A percentile compares a stretch with the other conserved stretches of the same genome.
Evolutionary conservation across 805 yeast species (phyloP).

Genomic region (Diddensiella caesifluorescens): DNA sequence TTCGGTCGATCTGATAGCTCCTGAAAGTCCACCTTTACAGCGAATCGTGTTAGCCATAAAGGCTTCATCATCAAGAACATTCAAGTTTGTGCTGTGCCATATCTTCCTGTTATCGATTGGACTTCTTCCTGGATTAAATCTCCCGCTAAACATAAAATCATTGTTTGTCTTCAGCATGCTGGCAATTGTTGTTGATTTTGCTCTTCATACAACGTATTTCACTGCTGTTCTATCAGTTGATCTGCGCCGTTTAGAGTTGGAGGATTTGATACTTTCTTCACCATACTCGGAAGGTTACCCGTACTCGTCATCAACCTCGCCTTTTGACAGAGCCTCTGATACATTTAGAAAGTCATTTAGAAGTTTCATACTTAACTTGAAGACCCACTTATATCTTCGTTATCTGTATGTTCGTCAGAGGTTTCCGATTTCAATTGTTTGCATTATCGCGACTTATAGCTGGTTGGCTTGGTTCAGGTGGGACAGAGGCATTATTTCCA

Average conservation of each 20-base stretch:
- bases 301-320: not conserved
- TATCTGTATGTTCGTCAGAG: conserved; percentile 9
- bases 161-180: not conserved
- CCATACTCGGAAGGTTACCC: not conserved
- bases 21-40: conserved; percentile 38
- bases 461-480: conserved; percentile 7
- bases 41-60: conserved; percentile 37
- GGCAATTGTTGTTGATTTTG: conserved; percentile 38
- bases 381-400: conserved; percentile 21
- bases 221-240: conserved; percentile 65
- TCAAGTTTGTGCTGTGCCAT: conserved; percentile 30
- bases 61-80: conserved; percentile 36
- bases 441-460: conserved; percentile 4
- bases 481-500: too few relatives aligned
- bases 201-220: conserved; percentile 58
- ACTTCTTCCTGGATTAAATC: conserved; percentile 1
- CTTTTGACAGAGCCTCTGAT: too few relatives aligned
- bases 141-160: not conserved
- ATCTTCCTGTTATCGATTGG: not conserved
- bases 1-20: conserved; percentile 38
- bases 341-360: not conserved
- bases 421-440: conserved; percentile 5
- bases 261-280: conserved; percentile 38
- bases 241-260: conserved; percentile 54
- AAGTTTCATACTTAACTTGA: conserved; percentile 1